Evolutionary conservation across 1,139 yeast genomes (phyloP), one percentile per base, ranked within the genome.

Genomic region (Pichia sp.): DNA sequence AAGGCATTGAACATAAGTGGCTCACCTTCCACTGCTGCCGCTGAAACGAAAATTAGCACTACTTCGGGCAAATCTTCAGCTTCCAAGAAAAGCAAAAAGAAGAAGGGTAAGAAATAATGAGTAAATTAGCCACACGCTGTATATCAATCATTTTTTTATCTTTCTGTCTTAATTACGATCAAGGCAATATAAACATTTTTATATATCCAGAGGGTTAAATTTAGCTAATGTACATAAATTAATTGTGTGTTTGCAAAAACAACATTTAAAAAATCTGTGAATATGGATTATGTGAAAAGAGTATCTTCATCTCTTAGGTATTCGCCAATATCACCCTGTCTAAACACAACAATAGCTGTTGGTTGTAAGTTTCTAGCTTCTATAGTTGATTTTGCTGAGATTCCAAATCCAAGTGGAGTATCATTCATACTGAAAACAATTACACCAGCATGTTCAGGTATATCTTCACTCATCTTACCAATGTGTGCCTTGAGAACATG

Each of bases 301-400:
- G 97, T 88, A 71, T 93, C 99, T 76, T 93, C 99, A 66, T 95
- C 99, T 79, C 99, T 90, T 69, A 93, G 79, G 68, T 91, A 93
- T 73, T 93, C 99, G 62, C 99, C 99, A 64, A 93, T 91, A 76
- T 93, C 99, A 63, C 96, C 88, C 71, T 93, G 99, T 79, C 99
- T 85, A 71, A 89, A 93, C 10, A 96, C 96, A 16, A 92, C 96
- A 51, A 93, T 92, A 44, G 86, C 95, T 30, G 95, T 93, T 51
- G 99, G 99, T 69, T 88, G 96, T 63, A 91, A 75, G 67, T 84
- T 83, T 71, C 95, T 83, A 27, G 95, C 84, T 68, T 92, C 99
- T 48, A 83, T 78, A n/a, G 98, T 91, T 34, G 95, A 83, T 71
- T 90, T 92, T 46, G 99, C 92, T 67, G 93, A 82, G 12, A 93